Base-by-base conservation (phyloP, 352 stramenopile species). In the Albugo candida region DNA sequence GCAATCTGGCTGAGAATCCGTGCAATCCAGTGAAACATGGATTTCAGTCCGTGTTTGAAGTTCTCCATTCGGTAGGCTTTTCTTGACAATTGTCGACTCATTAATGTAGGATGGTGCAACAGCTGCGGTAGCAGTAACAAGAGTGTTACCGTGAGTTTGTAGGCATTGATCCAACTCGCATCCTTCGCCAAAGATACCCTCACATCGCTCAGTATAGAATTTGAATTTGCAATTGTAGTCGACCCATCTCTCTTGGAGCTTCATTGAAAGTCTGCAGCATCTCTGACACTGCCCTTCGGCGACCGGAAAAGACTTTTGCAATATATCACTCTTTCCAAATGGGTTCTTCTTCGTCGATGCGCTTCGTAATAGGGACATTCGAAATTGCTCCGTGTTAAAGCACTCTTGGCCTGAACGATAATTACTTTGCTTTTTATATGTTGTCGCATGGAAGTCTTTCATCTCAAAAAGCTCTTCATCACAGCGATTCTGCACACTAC, bases 31-130 rank as follows among this genome's bases (percentile, higher is more conserved):
- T 8, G 63, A 55, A 27, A 62, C 64, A 49, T 86, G 73, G 31
- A 86, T 67, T 51, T 86, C 64, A 10, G 73, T 80, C 36, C 55
- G 38, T 0, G 67, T 65, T 45, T 82, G 60, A 48, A 65, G 81
- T 31, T 31, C 24, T 31, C 24, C 24, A 8, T 31, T 31, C 8
- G 24, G 24, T 31, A 31, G 8, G 38, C 52, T 49, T 31, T 53
- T 47, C 19, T 47, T 42, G 13, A 50, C 34, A 3, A 41, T 38
- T 10, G 24, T 8, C 8, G 24, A 31, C 14, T 68, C 31, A 13
- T 53, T 36, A 8, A 81, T 44, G 19, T 81, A 63, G 14, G 52
- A 34, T 34, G 67, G 41, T 0, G 73, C 78, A 2, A 63, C 47
- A 0, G 19, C 20, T 36, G 53, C 54, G 27, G 68, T 51, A 1